These are phyloP conservation scores for Pistacia atlantica DNA, from an alignment of 345 rosid species.

Conservation along the genomic window DNA sequence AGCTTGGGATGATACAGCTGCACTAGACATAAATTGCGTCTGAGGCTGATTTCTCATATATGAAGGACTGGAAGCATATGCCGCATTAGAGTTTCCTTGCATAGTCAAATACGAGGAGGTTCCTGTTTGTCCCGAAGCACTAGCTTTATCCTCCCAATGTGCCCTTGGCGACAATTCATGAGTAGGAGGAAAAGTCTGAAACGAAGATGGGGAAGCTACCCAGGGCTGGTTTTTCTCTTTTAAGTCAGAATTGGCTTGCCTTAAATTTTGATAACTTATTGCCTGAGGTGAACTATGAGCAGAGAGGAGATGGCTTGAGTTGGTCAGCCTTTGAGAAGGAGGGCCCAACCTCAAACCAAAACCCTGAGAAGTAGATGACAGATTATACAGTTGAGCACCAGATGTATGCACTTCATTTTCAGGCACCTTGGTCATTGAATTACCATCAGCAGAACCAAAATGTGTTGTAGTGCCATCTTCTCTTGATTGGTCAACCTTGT, in stretches of 20 bases:
- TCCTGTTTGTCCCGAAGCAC: constrained; percentile 17
- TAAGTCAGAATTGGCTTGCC: constrained; percentile 26
- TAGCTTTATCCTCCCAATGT: constrained; percentile 23
- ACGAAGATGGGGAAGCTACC: constrained; percentile 33
- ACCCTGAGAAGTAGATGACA: constrained; percentile 45
- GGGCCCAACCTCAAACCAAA: constrained; percentile 52
- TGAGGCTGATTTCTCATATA: constrained; percentile 31
- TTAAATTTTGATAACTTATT: constrained; percentile 15
- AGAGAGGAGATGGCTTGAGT: constrained; percentile 23
- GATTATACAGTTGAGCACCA: constrained; percentile 26
- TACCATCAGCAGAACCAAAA: constrained; percentile 17
- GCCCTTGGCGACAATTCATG: constrained; percentile 34
- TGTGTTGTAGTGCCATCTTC: constrained; percentile 25
- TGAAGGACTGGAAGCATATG: constrained; percentile 17
- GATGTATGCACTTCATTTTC: constrained; percentile 20
- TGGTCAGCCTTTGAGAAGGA: constrained; percentile 36
- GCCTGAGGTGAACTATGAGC: constrained; percentile 30
- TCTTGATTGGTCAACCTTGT: constrained; percentile 38
- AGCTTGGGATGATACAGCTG: constrained; percentile 25
- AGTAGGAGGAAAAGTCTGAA: constrained; percentile 25
- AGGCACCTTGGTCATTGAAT: constrained; percentile 20
- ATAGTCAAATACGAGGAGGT: constrained; percentile 18
- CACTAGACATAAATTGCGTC: constrained; percentile 23
- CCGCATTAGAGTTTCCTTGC: constrained; percentile 28
- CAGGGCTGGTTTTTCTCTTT: constrained; percentile 33